A percentile compares a stretch with the other conserved stretches of the same genome.
Evolutionary conservation across 208 protist species (phyloP).

Genomic region (Porcisia deanei): DNA sequence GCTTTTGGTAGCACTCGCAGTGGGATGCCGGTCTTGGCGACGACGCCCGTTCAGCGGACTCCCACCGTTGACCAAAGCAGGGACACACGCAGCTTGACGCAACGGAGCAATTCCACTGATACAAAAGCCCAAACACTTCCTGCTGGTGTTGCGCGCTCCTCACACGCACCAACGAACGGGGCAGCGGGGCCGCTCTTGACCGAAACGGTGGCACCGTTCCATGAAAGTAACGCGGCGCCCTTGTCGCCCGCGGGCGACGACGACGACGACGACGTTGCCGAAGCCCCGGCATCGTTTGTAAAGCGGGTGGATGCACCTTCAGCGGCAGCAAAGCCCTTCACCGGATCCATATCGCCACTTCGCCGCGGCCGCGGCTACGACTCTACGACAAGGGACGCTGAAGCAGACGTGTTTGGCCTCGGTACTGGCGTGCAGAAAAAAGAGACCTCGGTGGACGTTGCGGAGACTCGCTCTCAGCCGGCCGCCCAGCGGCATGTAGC

Average conservation of each 20-base stretch:
- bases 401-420: background rate
- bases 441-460: background rate
- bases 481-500: background rate
- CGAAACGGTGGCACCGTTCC: background rate
- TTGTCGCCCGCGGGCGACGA: background rate
- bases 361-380: background rate
- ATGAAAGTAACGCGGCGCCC: background rate
- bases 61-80: background rate
- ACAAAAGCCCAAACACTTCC: background rate
- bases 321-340: slow-evolving; percentile 3
- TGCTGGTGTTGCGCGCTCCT: background rate
- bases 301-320: slow-evolving; percentile 1
- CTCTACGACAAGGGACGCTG: background rate
- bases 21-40: slow-evolving; percentile 12
- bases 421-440: background rate
- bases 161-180: background rate
- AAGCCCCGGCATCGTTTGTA: slow-evolving; percentile 18
- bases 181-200: background rate
- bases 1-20: slow-evolving; percentile 4
- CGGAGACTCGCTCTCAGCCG: background rate
- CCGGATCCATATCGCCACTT: background rate
- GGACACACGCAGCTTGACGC: background rate
- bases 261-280: background rate
- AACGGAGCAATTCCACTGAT: background rate
- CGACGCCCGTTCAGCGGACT: slow-evolving; percentile 5